phyloP scores from a whole-genome alignment of 257 asterid genomes.

The Solanum bukasovii region DNA sequence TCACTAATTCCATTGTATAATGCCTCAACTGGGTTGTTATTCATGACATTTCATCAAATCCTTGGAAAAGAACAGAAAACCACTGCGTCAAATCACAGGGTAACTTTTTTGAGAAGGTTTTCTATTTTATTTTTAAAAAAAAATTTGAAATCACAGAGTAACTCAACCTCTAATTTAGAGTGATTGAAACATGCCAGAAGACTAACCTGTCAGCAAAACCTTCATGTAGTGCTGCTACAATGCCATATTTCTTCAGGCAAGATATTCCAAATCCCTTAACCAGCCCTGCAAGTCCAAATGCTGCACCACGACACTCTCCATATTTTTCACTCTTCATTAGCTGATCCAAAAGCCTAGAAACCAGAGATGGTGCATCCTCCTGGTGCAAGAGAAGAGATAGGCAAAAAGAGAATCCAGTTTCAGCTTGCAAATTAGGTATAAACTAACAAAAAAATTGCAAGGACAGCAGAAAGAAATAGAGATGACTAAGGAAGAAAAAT shows the following conservation, averaged over 20 bases:
- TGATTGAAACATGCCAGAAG: background rate
- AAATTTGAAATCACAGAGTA: background rate
- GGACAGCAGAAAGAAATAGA: background rate
- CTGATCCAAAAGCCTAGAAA: conserved; percentile 73
- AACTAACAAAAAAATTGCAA: background rate
- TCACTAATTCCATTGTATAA: background rate
- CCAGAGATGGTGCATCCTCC: conserved; percentile 85
- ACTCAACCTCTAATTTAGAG: background rate
- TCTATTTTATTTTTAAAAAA: too few species aligned
- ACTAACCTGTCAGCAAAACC: conserved; percentile 80
- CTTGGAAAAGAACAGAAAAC: background rate
- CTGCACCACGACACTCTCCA: conserved; percentile 99
- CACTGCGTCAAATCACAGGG: background rate
- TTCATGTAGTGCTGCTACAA: conserved; percentile 48
- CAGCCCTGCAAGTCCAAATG: conserved; percentile 95
- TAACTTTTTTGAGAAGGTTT: background rate
- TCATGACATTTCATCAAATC: background rate
- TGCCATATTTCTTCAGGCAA: conserved; percentile 73
- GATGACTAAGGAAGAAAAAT: background rate
- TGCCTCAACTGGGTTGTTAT: background rate
- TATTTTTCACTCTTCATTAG: conserved; percentile 93
- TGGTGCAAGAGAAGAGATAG: conserved; percentile 12
- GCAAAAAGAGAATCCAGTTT: background rate
- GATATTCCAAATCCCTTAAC: conserved; percentile 87
- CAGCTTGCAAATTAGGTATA: background rate